Evolutionary conservation across 2,329 filamentous ascomycete species (phyloP), one percentile per base, ranked within the genome.

Genomic region (Fusarium papillatum): DNA sequence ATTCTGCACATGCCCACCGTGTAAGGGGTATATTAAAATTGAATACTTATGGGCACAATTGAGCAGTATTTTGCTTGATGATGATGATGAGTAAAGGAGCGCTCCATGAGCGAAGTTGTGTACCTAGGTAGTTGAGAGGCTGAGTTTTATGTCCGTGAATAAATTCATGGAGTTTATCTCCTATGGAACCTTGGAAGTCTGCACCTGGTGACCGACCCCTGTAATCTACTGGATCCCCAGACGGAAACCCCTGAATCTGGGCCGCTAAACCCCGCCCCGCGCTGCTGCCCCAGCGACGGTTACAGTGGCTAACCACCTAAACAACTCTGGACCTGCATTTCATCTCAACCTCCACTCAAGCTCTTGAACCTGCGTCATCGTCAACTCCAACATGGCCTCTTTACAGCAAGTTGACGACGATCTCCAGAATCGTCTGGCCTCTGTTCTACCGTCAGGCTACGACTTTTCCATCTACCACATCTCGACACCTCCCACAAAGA

Each of bases 401-500:
- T 29, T 24, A 41, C 64, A 61, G 10, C 55, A 34, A 46, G 24
- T 29, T 48, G 68, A 72, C 22, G 57, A 46, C 19, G 74, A 65
- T 14, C 61, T 80, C 13, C 69, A 59, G 60, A 55, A 34, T n/a
- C 72, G 78, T 39, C 85, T 91, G 14, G 86, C 88, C 9, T 79
- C 83, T 2, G 86, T 88, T 14, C 87, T 93, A 13, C 91, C 91
- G 13, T 87, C 88, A 71, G 87, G 84, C 74, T 82, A 83, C 80
- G 85, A 80, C 17, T 94, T 98, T 82, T 92, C 89, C 75, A 88
- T 96, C 80, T 93, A 97, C 83, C 96, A 99, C 86, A 87, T 98
- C 78, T 98, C 95, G 29, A 98, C 96, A 7, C 94, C 94, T 17
- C 95, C 96, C 7, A 93, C 92, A 39, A 89, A 89, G 81, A 93